A percentile compares a stretch with the other conserved stretches of the same genome.
Conservation (phyloP, 73 alveolate species). For the Tetrahymena borealis region DNA sequence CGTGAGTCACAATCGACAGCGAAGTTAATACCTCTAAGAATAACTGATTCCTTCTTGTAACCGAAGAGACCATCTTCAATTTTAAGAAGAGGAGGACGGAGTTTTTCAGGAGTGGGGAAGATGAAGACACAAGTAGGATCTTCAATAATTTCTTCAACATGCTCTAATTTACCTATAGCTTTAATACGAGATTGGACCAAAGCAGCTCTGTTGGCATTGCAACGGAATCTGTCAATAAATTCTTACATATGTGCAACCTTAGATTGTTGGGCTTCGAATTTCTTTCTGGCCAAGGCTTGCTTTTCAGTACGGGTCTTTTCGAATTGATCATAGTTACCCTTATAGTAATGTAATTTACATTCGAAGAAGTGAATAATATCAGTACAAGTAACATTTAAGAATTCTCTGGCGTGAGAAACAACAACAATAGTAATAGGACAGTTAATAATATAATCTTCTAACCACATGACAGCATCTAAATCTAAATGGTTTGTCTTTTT, state of each 20-base stretch:
- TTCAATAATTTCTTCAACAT: conserved; percentile 91
- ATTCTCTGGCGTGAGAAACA: conserved; percentile 99
- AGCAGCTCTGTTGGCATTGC: conserved; percentile 98
- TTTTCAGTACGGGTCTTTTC: conserved; percentile 89
- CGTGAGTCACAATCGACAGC: conserved; percentile 96
- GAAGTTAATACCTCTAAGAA: conserved; percentile 84
- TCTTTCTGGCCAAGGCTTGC: conserved; percentile 62
- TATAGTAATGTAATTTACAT: conserved; percentile 81
- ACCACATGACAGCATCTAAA: conserved; percentile 98
- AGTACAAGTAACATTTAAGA: conserved; percentile 93
- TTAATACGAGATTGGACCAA: conserved; percentile 95
- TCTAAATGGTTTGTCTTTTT: conserved; percentile 97
- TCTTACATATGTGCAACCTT: conserved; percentile 89
- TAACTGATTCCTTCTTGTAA: conserved; percentile 61
- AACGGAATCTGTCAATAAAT: conserved; percentile 96
- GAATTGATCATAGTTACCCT: conserved; percentile 93
- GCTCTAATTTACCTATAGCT: conserved; percentile 87
- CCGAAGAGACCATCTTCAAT: conserved; percentile 92
- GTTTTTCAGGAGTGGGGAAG: conserved; percentile 95
- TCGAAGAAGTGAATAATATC: conserved; percentile 95
- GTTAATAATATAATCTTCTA: conserved; percentile 83
- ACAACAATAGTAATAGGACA: conserved; percentile 96
- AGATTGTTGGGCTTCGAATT: conserved; percentile 78
- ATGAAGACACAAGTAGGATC: conserved; percentile 98
- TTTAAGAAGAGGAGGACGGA: conserved; percentile 93